phyloP scores from a whole-genome alignment of 345 rosid species.

The Heritiera littoralis region DNA sequence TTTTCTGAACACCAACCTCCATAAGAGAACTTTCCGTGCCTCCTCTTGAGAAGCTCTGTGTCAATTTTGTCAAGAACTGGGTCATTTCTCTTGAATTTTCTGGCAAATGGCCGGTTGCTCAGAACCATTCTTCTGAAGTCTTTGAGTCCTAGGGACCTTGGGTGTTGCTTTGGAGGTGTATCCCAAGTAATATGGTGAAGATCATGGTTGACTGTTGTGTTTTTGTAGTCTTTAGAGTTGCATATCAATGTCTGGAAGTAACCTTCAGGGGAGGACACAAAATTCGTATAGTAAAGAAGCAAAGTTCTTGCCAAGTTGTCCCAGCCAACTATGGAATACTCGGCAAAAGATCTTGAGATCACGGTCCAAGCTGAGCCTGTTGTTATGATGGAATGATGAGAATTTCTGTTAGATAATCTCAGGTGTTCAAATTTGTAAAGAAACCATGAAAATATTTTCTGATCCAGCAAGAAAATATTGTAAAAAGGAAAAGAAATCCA shows the following conservation, averaged over 20 bases:
- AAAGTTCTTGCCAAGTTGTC: slow-evolving; percentile 92
- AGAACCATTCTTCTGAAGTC: slow-evolving; percentile 70
- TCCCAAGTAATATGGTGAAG: slow-evolving; percentile 93
- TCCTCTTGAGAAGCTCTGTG: slow-evolving; percentile 60
- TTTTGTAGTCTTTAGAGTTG: slow-evolving; percentile 76
- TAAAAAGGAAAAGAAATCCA: neutral
- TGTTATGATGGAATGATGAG: neutral
- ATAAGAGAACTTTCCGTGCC: slow-evolving; percentile 33
- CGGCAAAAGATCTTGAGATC: slow-evolving; percentile 84
- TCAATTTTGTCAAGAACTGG: slow-evolving; percentile 77
- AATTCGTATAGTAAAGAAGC: slow-evolving; percentile 86
- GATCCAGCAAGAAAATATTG: neutral
- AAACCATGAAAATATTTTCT: neutral
- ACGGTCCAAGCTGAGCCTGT: slow-evolving; percentile 96
- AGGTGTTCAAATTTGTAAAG: neutral
- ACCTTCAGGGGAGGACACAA: slow-evolving; percentile 86
- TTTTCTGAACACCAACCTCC: slow-evolving; percentile 60
- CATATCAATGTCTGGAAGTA: slow-evolving; percentile 90
- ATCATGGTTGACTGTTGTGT: slow-evolving; percentile 84
- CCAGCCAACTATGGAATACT: slow-evolving; percentile 74
- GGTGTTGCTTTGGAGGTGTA: slow-evolving; percentile 95
- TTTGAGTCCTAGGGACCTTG: slow-evolving; percentile 54
- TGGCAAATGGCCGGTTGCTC: slow-evolving; percentile 80
- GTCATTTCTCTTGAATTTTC: slow-evolving; percentile 78
- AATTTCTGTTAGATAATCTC: neutral